Evolutionary conservation across 768 basidiomycete species (phyloP), one percentile per base, ranked within the genome.

Genomic region (Artomyces pyxidatus): DNA sequence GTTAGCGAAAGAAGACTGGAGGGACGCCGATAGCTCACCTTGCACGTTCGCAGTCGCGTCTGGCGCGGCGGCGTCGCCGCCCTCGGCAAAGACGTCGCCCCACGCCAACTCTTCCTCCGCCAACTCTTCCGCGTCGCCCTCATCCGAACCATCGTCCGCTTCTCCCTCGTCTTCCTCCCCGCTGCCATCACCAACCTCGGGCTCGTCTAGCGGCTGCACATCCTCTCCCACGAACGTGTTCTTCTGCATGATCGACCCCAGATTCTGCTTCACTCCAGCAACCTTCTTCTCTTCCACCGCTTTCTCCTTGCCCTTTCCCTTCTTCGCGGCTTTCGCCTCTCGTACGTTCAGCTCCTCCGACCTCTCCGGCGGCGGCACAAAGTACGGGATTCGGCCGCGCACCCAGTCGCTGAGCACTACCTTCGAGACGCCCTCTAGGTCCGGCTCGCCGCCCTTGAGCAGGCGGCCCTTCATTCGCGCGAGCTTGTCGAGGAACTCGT

Each of bases 351-450:
- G 67, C 57, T 80, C 83, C 55, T 82, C 81, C 8, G 86, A 63
- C 49, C 88, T 71, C 63, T 90, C 91, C 48, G 95, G 95, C 12
- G 96, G 96, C 11, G 85, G 63, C 30, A 92, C 93, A 61, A 97
- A 99, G 74, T 83, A 99, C 17, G 96, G 96, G 61, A 99, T 95
- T 58, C 91, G 85, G 7, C 95, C 96, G 40, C 96, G 74, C 50
- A 97, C 92, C 95, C 95, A 97, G 65, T 97, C 96, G 64, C 84
- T 89, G 60, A 99, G 68, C 41, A 98, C 71, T 64, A 99, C 94
- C 71, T 94, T 98, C 26, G 95, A 87, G 25, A 94, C 92, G 3
- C 87, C 78, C 60, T 97, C 89, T 39, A 85, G 63, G 66, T 96
- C 93, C 2, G 95, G 90, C 65, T 98, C 95, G 51, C 96, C 96